Evolutionary conservation across 495 filamentous ascomycete genomes (phyloP), one percentile per base, ranked within the genome.

Genomic region (Apodospora peruviana): DNA sequence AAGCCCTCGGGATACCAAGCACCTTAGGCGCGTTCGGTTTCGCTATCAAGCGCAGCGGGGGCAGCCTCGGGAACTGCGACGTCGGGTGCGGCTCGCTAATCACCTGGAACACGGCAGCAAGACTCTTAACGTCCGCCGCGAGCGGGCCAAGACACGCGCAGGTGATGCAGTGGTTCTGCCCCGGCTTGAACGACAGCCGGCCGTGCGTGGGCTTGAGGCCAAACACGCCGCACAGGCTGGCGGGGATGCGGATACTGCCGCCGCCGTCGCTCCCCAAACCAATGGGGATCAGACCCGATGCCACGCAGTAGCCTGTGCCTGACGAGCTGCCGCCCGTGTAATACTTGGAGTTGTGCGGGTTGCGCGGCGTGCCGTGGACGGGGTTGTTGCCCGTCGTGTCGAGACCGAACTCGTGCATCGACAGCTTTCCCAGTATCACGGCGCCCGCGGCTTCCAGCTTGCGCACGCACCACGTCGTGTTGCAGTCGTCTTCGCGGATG

Each of bases 371-470:
- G 42, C 88, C 88, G 60, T 78, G 77, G 44, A 78, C 79, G 18
- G 86, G 86, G 53, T 94, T 91, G 69, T 88, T 90, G 65, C 90
- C 90, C 20, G 81, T 88, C 8, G 84, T 89, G 55, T 91, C 88
- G 78, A 60, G 42, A 12, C 89, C 89, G 12, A 89, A 71, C 62
- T 95, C 90, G 63, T 91, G 86, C 90, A 95, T 94, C 22, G 79
- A 89, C 3, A 79, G 70, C 65, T 93, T 95, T 11, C 88, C 89
- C 41, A 93, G 62, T 11, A 90, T 70, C 37, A 94, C 71, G 7
- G 83, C 87, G 0, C 89, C 89, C 1, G 81, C 83, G 29, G 88
- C 81, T 55, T 86, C 74, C 67, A 83, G 81, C 62, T 84, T 76
- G 59, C 76, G 74, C 20, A 90, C 81, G 60, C 81, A 87, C 85